Evolutionary conservation across 2,329 filamentous ascomycete genomes (phyloP).

Genomic region (Parastagonospora avenae): DNA sequence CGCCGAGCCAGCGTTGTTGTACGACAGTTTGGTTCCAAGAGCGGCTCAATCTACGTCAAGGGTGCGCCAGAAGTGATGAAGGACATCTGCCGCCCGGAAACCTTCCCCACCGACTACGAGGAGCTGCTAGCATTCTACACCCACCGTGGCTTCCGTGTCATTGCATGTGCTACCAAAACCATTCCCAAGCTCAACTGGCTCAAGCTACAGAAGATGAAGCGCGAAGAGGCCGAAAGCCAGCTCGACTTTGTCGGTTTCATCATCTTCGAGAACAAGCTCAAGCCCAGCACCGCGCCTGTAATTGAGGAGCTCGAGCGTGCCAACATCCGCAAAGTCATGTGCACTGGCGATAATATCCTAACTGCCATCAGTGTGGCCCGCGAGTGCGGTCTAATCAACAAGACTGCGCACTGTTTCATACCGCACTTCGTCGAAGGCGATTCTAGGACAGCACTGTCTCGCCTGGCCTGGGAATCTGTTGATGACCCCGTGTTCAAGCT

Average conservation of each 20-base stretch:
- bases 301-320: slow-evolving; percentile 82
- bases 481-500: slow-evolving; percentile 80
- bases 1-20: slow-evolving; percentile 92
- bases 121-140: slow-evolving; percentile 90
- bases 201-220: slow-evolving; percentile 91
- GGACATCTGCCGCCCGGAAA: slow-evolving; percentile 84
- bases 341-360: slow-evolving; percentile 95
- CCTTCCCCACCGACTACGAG: slow-evolving; percentile 87
- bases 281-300: slow-evolving; percentile 80
- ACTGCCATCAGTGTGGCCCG: slow-evolving; percentile 95
- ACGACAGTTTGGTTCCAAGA: slow-evolving; percentile 81
- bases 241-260: slow-evolving; percentile 95
- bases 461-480: slow-evolving; percentile 90
- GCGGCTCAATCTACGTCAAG: slow-evolving; percentile 90
- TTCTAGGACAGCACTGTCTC: slow-evolving; percentile 72
- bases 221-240: slow-evolving; percentile 79
- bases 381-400: slow-evolving; percentile 83
- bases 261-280: slow-evolving; percentile 98
- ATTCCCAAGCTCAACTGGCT: slow-evolving; percentile 89
- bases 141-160: slow-evolving; percentile 93
- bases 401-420: slow-evolving; percentile 86
- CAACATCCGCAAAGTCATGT: slow-evolving; percentile 90
- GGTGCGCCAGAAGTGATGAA: slow-evolving; percentile 96
- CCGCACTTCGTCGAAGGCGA: slow-evolving; percentile 86
- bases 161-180: slow-evolving; percentile 90